These are phyloP conservation scores for Carpinus viminea DNA, from an alignment of 306 rosid species.

Conservation along the genomic window DNA sequence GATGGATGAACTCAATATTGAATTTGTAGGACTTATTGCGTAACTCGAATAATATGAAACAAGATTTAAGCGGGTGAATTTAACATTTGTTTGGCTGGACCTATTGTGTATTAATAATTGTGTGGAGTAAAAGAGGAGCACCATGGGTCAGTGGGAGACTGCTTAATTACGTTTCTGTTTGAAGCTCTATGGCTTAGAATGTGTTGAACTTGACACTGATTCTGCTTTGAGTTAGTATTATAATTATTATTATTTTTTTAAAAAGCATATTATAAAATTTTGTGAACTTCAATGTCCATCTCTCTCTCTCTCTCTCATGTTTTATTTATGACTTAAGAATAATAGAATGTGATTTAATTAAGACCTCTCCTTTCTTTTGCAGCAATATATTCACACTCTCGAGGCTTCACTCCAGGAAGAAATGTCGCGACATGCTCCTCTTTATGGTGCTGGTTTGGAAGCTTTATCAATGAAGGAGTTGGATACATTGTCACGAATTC, in stretches of 20 bases:
- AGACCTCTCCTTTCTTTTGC: constrained; percentile 39
- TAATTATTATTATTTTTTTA: not conserved
- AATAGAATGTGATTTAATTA: constrained; percentile 24
- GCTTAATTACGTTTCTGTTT: not conserved
- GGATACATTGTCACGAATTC: constrained; percentile 86
- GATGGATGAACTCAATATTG: not conserved
- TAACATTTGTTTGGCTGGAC: not conserved
- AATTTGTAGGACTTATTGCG: not conserved
- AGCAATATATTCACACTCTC: constrained; percentile 95
- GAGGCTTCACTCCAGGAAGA: constrained; percentile 95
- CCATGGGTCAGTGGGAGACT: not conserved
- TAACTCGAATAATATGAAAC: not conserved
- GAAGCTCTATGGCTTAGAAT: not conserved
- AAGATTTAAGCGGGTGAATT: not conserved
- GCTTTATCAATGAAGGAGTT: constrained; percentile 92
- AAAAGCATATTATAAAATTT: not conserved
- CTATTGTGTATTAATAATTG: not conserved
- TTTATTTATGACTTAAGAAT: constrained; percentile 7
- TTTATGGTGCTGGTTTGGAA: constrained; percentile 94
- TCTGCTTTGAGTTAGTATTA: not conserved
- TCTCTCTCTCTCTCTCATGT: constrained; percentile 4
- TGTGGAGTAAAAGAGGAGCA: not conserved
- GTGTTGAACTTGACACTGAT: not conserved
- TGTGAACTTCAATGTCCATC: constrained; percentile 18
- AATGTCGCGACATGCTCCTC: constrained; percentile 96